Conservation (phyloP, 2,329 filamentous ascomycete genomes). For the Nannizziopsis arthrosporioides region DNA sequence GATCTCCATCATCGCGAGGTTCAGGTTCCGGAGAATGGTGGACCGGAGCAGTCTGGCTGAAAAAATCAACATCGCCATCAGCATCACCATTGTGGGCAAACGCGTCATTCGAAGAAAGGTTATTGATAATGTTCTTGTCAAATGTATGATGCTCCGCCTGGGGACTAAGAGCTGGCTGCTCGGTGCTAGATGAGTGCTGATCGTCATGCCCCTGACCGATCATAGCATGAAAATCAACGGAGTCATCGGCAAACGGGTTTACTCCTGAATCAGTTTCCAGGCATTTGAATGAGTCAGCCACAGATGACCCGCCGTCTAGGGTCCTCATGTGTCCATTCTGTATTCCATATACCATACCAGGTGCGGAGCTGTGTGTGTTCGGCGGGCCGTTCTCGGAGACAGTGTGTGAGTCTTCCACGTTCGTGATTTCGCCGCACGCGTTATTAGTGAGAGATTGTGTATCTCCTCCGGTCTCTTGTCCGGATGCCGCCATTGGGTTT, state of each 20-base stretch:
- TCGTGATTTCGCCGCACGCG: neutral
- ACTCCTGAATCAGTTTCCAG: neutral
- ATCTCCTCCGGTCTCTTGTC: neutral
- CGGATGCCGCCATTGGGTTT: neutral
- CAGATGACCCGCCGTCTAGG: neutral
- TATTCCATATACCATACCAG: neutral
- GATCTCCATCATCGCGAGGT: conserved; percentile 57
- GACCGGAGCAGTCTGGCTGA: conserved; percentile 39
- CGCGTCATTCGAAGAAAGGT: conserved; percentile 31
- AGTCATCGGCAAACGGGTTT: conserved; percentile 9
- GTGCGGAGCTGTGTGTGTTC: neutral
- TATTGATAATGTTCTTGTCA: neutral
- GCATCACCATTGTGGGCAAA: conserved; percentile 39
- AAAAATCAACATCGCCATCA: conserved; percentile 49
- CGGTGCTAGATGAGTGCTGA: neutral
- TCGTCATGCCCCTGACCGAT: conserved; percentile 1
- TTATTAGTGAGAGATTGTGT: neutral
- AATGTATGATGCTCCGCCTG: neutral
- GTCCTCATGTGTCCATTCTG: neutral
- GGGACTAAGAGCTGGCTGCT: neutral
- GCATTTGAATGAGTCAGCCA: conserved; percentile 2
- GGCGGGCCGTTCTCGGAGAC: neutral
- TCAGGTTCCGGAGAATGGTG: conserved; percentile 36
- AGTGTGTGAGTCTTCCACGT: neutral
- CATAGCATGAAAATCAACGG: conserved; percentile 2